Base-by-base conservation (phyloP, 2,329 filamentous ascomycete genomes). In the Alternaria conjuncta region DNA sequence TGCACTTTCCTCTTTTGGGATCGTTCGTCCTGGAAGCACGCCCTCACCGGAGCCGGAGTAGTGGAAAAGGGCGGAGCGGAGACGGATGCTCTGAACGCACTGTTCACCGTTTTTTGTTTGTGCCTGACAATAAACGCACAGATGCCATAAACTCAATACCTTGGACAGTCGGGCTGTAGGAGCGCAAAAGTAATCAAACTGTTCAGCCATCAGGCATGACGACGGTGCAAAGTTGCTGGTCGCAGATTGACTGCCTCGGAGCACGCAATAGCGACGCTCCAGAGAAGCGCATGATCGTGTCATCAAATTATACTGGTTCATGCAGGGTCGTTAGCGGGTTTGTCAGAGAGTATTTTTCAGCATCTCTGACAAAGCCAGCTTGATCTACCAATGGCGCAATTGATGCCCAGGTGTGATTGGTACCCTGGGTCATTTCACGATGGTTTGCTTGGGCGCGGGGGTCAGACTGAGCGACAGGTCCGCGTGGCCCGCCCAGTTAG, bases 311-410 rank as follows among this genome's bases (percentile, higher is more conserved):
- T 63, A 58, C 54, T 47, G 56, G 58, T 61, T 53, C 49, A 45
- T 51, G 62, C 59, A 54, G 53, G 60, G 53, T 20, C 20, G 26
- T 44, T 61, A 58, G 64, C 43, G 63, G 63, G 45, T 74, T 74
- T 75, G 72, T 74, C 73, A 75, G 68, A 70, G 53, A 58, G 55
- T 68, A 71, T 74, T 74, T 63, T 71, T 72, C 71, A 75, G 71
- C 73, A 73, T 44, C 18, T 45, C 36, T 73, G 55, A 70, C 71
- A 72, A 72, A 71, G 66, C 70, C 53, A 59, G 51, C 53, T 21
- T 18, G 28, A 18, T 30, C 57, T 55, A 50, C 69, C 71, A 75
- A 73, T 73, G 30, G 69, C 21, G 25, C 47, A 44, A 36, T 58
- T 60, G 61, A 56, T 49, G 26, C 30, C 26, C 44, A 50, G 57